phyloP scores from a whole-genome alignment of 1,139 yeast species.

The Diutina neorugosa region DNA sequence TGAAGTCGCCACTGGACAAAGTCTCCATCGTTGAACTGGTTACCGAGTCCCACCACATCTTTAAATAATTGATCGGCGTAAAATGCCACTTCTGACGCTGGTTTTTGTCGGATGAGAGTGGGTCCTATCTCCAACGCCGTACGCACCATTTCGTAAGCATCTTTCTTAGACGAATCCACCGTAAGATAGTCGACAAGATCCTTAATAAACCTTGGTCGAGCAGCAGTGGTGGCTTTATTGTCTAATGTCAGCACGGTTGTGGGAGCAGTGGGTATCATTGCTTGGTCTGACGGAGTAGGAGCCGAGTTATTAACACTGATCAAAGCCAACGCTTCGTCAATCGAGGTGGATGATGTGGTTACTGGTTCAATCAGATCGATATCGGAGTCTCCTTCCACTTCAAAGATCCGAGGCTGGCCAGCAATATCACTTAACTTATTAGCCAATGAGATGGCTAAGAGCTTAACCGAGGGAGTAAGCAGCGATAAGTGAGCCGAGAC shows the following conservation, averaged over 20 bases:
- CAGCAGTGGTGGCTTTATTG: not conserved
- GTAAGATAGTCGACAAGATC: not conserved
- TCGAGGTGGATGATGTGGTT: not conserved
- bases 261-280: not conserved
- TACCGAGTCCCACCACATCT: not conserved
- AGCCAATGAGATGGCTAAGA: not conserved
- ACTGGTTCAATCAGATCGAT: not conserved
- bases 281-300: not conserved
- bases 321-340: not conserved
- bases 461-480: not conserved
- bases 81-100: not conserved
- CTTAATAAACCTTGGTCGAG: not conserved
- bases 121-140: not conserved
- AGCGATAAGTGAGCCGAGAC: not conserved
- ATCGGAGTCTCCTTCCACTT: not conserved
- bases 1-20: not conserved
- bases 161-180: not conserved
- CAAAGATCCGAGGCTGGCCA: not conserved
- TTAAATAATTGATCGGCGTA: not conserved
- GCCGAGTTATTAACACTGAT: not conserved
- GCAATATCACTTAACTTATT: not conserved
- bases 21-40: not conserved
- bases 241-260: not conserved
- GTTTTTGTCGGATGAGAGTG: not conserved
- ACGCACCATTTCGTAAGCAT: slow-evolving; percentile 2